Conservation (phyloP, 75 land plant genomes). For the Isoetes taiwanensis region DNA sequence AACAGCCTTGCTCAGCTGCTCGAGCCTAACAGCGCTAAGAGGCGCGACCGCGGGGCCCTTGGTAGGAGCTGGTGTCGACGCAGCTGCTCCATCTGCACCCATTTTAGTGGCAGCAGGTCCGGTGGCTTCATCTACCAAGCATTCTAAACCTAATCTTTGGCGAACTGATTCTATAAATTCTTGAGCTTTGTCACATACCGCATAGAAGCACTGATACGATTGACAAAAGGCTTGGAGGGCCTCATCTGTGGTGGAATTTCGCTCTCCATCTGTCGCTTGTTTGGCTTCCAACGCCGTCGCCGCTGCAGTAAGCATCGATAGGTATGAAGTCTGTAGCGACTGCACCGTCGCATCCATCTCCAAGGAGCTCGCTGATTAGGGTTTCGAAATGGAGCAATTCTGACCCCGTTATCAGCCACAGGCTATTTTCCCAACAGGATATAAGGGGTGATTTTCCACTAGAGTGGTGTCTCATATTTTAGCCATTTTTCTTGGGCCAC, state of each 20-base stretch:
- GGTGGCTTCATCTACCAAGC: constrained; percentile 91
- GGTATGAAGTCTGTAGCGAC: constrained; percentile 34
- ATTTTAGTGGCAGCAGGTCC: constrained; percentile 27
- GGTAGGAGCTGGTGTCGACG: constrained; percentile 13
- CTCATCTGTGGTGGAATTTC: constrained; percentile 43
- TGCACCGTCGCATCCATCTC: constrained; percentile 39
- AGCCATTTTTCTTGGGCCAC: no score
- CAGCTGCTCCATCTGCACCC: constrained; percentile 10
- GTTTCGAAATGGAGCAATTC: no score
- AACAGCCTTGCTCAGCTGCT: constrained; percentile 96
- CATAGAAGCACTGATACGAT: constrained; percentile 62
- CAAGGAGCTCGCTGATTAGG: no score
- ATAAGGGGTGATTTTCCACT: no score
- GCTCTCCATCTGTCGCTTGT: constrained; percentile 33
- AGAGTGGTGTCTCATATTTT: no score
- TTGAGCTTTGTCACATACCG: constrained; percentile 77
- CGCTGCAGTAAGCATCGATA: constrained; percentile 42
- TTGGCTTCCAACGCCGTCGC: constrained; percentile 51
- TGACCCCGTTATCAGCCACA: no score
- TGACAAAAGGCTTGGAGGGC: constrained; percentile 63
- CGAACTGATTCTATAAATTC: constrained; percentile 74
- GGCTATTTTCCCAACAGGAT: no score
- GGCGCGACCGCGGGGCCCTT: constrained; percentile 45
- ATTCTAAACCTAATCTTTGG: constrained; percentile 82
- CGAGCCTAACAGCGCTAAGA: constrained; percentile 76